phyloP scores from a whole-genome alignment of 139 green algal genomes.

The Ulvella scutata region DNA sequence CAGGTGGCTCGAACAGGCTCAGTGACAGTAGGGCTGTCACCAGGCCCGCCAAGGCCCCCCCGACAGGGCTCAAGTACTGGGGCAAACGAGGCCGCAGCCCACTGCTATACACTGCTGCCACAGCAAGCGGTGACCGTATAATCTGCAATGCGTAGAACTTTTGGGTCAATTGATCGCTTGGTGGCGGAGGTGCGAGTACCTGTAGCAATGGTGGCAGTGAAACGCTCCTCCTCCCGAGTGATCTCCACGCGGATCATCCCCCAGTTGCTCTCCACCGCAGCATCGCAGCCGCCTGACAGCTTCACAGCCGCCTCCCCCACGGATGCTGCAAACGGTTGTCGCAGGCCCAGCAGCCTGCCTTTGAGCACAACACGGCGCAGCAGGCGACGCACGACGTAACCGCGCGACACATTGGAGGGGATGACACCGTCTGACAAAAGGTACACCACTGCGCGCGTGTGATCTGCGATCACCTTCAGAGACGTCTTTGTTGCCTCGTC shows the following conservation, averaged over 20 bases:
- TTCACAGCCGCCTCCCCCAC: slow-evolving; percentile 54
- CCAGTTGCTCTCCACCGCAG: slow-evolving; percentile 30
- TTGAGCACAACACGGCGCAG: slow-evolving; percentile 71
- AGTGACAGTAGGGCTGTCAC: no score
- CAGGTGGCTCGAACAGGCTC: no score
- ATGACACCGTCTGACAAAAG: slow-evolving; percentile 72
- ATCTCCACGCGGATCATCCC: slow-evolving; percentile 56
- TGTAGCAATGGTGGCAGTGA: slow-evolving; percentile 52
- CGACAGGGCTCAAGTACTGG: no score
- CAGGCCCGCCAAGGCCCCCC: no score
- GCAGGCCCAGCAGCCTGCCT: slow-evolving; percentile 51
- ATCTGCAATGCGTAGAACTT: no score
- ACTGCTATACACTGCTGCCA: no score
- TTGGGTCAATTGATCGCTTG: no score
- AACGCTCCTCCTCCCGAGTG: slow-evolving; percentile 51
- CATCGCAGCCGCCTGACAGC: slow-evolving; percentile 50
- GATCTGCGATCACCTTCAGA: slow-evolving; percentile 76
- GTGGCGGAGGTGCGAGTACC: no score
- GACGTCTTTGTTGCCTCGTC: slow-evolving; percentile 25
- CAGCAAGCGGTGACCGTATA: no score
- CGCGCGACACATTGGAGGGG: slow-evolving; percentile 73
- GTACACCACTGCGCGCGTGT: slow-evolving; percentile 68
- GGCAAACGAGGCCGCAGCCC: no score
- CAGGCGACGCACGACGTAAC: slow-evolving; percentile 78
- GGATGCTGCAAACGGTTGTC: slow-evolving; percentile 34